Base-by-base conservation (phyloP, 257 asterid genomes). In the Solanum chaucha region DNA sequence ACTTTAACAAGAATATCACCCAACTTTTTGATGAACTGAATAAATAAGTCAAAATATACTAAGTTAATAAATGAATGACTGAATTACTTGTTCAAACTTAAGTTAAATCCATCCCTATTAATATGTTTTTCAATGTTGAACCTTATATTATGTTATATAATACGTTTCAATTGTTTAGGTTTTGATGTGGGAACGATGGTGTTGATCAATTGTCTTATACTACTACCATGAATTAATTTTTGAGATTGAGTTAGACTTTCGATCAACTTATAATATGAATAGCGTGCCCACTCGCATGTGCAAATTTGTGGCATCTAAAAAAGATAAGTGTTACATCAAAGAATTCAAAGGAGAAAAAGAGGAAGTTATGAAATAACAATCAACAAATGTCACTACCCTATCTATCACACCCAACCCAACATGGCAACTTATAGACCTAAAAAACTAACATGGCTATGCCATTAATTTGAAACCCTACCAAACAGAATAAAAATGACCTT, bases 281-380 rank as follows among this genome's bases (percentile, higher is more conserved):
- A 68, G 8, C 15, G 77, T 6, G 48, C 81, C 81, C 81, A 35
- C 65, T 9, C 2, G 41, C 85, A 81, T 81, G 68, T 81, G 85
- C 65, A 81, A 48, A 81, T 28, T 81, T 81, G 85, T 81, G 85
- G 85, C 17, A 48, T 48, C 19, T 46, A 19, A 48, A 11, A 6
- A 81, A 81, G 68, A 48, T 46, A 81, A 80, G 44, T 81, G 30
- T n/a, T 35, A 46, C 85, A 81, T 81, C 67, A 17, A 5, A 59
- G 38, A 41, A 44, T 41, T 41, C 38, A 78, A 44, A 80, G 67
- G 5, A 41, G 89, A 87, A 85, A 87, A 87, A 89, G 86, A 88
- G 68, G 89, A 85, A 88, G 86, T 87, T 90, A 86, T 78, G 88
- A 68, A 73, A 91, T 92, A 87, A 74, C 90, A 86, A 86, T 93